Base-by-base conservation (phyloP, 768 basidiomycete genomes). In the Albatrellus ellisii region DNA sequence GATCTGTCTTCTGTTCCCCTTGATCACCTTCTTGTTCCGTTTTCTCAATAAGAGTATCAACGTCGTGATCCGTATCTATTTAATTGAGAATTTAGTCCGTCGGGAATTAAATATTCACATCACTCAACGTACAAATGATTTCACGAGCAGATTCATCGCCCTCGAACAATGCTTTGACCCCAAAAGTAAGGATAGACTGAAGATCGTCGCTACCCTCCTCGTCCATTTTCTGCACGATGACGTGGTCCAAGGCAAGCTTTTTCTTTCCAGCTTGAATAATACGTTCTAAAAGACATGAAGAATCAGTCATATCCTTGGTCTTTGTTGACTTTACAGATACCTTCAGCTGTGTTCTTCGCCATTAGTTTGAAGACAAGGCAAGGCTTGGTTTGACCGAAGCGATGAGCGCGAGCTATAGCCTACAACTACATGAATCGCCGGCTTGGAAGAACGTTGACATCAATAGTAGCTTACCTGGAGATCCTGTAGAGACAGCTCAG, bases 191-290 rank as follows among this genome's bases (percentile, higher is more conserved):
- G 46, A 95, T 89, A 2, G 84, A 86, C 54, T 82, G 75, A n/a
- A 97, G 68, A 51, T 84, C 83, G 34, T 77, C 67, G 6, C 65
- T 73, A 26, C 76, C 77, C 34, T 84, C 85, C 36, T 73, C 74
- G 48, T 90, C 87, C 82, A 94, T 90, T 57, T 88, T 89, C 61
- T 95, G 86, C 17, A 97, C 92, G 49, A 97, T 92, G 12, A 97
- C 67, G 62, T 97, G 92, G 52, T 97, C 91, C 7, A 97, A 67
- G 11, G 89, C 81, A 22, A 97, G 72, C 59, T 97, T 97, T 68
- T 87, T 89, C 66, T 94, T 94, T n/a, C 87, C 89, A 20, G 79
- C 74, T 60, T 89, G 79, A 61, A 94, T 71, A 52, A 95, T 97
- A 34, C 81, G 82, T 54, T 95, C 91, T 94, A 11, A 36, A 36